Evolutionary conservation across 768 basidiomycete species (phyloP).

Genomic region (Gloeophyllum trabeum): DNA sequence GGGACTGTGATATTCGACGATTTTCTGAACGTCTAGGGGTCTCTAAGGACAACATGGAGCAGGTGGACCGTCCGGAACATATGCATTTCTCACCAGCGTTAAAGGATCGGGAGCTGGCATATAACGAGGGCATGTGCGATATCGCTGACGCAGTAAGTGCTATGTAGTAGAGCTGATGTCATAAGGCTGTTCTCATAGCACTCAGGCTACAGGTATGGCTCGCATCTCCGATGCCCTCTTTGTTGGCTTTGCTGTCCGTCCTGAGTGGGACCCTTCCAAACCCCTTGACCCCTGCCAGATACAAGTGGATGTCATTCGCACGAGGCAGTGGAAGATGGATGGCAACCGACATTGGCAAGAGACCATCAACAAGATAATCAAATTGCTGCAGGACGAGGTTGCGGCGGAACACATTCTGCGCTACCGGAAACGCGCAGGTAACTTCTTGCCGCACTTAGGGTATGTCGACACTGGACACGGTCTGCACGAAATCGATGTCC

Average conservation of each 20-base stretch:
- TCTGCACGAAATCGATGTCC: too few species aligned
- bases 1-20: not conserved
- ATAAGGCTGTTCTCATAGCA: not conserved
- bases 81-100: not conserved
- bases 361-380: too few species aligned
- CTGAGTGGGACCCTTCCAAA: slow-evolving; percentile 2
- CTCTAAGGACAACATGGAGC: not conserved
- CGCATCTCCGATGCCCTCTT: slow-evolving; percentile 4
- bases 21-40: not conserved
- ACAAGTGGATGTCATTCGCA: slow-evolving; percentile 1
- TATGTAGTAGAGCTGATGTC: not conserved
- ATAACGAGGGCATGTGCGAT: slow-evolving; percentile 2
- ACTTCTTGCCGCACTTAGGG: too few species aligned
- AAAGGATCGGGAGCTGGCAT: slow-evolving; percentile 1
- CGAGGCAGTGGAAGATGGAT: slow-evolving; percentile 1
- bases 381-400: too few species aligned
- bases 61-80: not conserved
- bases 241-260: slow-evolving; percentile 3
- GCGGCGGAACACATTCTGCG: too few species aligned
- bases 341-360: too few species aligned
- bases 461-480: too few species aligned
- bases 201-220: slow-evolving; percentile 1
- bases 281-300: slow-evolving; percentile 1
- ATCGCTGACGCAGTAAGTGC: slow-evolving; percentile 2
- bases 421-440: too few species aligned